Evolutionary conservation across 2,329 filamentous ascomycete species (phyloP), one percentile per base, ranked within the genome.

Genomic region (Cercospora sojina): DNA sequence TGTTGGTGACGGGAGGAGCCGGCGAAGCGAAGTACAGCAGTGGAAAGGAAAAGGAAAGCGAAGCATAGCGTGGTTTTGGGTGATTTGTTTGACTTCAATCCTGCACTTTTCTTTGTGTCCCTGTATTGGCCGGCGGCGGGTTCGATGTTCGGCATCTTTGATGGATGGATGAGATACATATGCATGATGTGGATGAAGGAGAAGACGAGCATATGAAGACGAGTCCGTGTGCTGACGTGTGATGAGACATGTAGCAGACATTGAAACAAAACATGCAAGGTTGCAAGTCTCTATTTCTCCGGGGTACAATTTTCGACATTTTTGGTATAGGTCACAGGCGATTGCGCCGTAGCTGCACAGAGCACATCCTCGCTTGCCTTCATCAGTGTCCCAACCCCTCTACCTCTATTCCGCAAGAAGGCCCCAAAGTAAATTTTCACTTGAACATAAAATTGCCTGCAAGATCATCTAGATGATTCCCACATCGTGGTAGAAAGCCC

Each of bases 21-120:
- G 29, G n/a, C 4, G 18, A 57, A 23, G 53, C 16, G 6, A 20
- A 55, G 7, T 27, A n/a, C 23, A 35, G 8, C 25, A 57, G 16
- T 32, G 9, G 27, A 35, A 20, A 57, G 53, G 25, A 35, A 32
- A 57, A 18, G 35, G 27, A 35, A 57, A 57, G 53, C 53, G 35
- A 32, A 57, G 53, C 53, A 57, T 57, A 57, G 53, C 53, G 53
- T 57, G 53, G 53, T 35, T 57, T 51, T 23, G 47, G 47, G n/a
- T n/a, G 23, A 27, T 27, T 25, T 25, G 23, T 27, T 25, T 13
- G 20, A n/a, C 13, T 51, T 27, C 25, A 23, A 12, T 16, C 16
- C 23, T n/a, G 47, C 10, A 16, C 23, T 13, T 49, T 23, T 25
- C n/a, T 53, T 13, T 53, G 13, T 5, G 5, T 29, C n/a, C 25